Conservation (phyloP, 23 red algal genomes). For the Gracilaria caudata region DNA sequence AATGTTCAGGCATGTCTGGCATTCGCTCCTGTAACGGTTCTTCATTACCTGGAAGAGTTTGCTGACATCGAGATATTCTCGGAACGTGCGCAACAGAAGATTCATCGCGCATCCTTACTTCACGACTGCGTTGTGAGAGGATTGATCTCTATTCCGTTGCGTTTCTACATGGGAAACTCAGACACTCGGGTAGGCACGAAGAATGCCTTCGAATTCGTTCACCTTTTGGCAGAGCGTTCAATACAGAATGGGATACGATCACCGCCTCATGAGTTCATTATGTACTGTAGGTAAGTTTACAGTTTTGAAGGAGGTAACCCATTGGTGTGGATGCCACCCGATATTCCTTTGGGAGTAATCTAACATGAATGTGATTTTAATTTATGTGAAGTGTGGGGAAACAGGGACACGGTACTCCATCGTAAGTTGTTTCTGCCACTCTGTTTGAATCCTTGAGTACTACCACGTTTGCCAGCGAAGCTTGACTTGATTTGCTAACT, state of each 20-base stretch:
- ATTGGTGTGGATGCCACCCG: background rate
- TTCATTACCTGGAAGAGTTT: conserved; percentile 58
- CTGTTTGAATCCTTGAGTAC: background rate
- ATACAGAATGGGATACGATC: conserved; percentile 31
- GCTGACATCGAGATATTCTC: background rate
- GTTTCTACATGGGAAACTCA: conserved; percentile 74
- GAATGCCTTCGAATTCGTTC: conserved; percentile 60
- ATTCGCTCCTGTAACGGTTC: conserved; percentile 63
- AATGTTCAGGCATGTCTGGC: conserved; percentile 38
- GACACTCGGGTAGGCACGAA: conserved; percentile 65
- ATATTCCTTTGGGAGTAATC: background rate
- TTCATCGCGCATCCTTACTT: conserved; percentile 36
- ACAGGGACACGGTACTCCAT: conserved; percentile 61
- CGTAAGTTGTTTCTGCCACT: conserved; percentile 28
- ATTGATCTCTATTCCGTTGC: conserved; percentile 24
- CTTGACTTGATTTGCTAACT: conserved; percentile 14
- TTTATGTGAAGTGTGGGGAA: conserved; percentile 36
- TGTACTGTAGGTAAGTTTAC: conserved; percentile 74
- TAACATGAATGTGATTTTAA: background rate
- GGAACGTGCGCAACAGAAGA: conserved; percentile 11
- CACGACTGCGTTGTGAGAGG: conserved; percentile 21
- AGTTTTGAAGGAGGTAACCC: background rate
- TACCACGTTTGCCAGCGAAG: background rate
- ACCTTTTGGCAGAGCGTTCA: conserved; percentile 44
- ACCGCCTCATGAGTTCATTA: conserved; percentile 63